Base-by-base conservation (phyloP, 305 asterid genomes). In the Ajuga reptans region DNA sequence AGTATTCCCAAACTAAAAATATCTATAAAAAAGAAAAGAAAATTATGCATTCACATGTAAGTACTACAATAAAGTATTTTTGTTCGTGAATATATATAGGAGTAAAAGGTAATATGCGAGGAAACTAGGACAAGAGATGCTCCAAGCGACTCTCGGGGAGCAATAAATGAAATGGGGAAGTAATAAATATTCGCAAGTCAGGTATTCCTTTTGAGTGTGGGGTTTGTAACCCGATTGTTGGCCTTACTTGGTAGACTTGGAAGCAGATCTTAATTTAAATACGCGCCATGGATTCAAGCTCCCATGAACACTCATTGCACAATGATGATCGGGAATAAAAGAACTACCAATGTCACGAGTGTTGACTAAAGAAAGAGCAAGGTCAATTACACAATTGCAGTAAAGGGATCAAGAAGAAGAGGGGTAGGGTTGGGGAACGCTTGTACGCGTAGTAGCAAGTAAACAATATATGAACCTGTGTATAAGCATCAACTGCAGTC, bases 401-500 rank as follows among this genome's bases (percentile, higher is more conserved):
- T 46, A 43, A 43, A 45, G n/a, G 41, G 12, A 16, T 11, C 42
- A 43, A 14, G 16, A 42, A 29, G 4, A n/a, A 5, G 14, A 4
- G 14, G 3, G 6, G 14, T 10, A 9, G 4, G 15, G 14, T 3
- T 7, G 10, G 45, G 10, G 10, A 5, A 34, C 1, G 9, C 16
- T 17, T 17, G 54, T 7, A 34, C 62, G 71, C 27, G 17, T 56
- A 53, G 36, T n/a, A 14, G 58, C 29, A 24, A 53, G 33, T 14
- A 16, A 17, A 31, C 29, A 68, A 18, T 55, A 59, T 16, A 57
- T 15, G 47, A 67, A 91, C 98, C 98, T 92, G 97, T 11, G 98
- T 88, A 73, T 90, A 92, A 76, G 97, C 86, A 80, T 90, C 98
- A 50, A 90, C 68, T 53, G 98, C 96, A 36, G 69, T 36, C 79